Evolutionary conservation across 2,329 filamentous ascomycete species (phyloP).

Genomic region (Penicillium sp.): DNA sequence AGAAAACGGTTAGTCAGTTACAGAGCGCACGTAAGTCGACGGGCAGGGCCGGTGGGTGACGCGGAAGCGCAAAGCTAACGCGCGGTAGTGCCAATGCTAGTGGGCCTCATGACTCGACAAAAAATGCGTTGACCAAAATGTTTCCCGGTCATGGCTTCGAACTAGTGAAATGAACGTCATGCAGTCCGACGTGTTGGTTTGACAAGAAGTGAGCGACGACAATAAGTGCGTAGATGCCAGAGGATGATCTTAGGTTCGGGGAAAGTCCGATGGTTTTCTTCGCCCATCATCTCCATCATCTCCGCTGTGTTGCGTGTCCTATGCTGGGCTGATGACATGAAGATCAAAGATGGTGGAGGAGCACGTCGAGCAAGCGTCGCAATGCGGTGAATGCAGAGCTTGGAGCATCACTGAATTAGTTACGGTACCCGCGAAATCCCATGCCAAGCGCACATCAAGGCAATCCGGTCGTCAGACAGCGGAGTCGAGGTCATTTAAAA

Average conservation of each 20-base stretch:
- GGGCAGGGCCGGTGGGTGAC: constrained; percentile 8
- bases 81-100: constrained; percentile 11
- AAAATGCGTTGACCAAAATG: background rate
- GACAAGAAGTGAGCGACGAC: background rate
- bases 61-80: constrained; percentile 17
- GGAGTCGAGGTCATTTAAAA: background rate
- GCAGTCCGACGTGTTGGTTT: background rate
- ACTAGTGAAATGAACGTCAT: background rate
- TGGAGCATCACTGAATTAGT: background rate
- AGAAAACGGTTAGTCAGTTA: background rate
- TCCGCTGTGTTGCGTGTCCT: constrained; percentile 8
- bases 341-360: background rate
- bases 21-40: constrained; percentile 7
- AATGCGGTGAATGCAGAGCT: background rate
- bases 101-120: constrained; percentile 5
- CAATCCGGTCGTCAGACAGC: background rate
- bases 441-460: background rate
- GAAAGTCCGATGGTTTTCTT: background rate
- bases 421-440: background rate
- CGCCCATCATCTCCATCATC: background rate
- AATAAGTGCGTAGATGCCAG: background rate
- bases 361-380: background rate
- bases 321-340: constrained; percentile 9
- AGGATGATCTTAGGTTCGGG: background rate
- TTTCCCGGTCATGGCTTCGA: background rate